phyloP scores from a whole-genome alignment of 2,329 filamentous ascomycete species.

The Endocalyx cinctus region DNA sequence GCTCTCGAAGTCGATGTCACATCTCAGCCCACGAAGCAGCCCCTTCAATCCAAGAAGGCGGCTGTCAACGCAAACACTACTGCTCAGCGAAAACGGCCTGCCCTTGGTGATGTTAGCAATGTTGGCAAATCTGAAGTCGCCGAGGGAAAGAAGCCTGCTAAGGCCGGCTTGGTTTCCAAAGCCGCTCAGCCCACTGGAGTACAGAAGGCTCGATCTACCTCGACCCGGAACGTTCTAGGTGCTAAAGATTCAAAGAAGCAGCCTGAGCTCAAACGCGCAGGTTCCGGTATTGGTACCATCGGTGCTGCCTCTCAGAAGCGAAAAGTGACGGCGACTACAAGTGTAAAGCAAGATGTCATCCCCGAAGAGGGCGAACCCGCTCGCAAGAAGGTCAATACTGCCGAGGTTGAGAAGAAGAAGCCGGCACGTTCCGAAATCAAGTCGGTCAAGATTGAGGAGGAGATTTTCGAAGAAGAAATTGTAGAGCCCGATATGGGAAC shows the following conservation, averaged over 20 bases:
- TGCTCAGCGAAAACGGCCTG: conserved; percentile 67
- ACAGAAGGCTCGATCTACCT: conserved; percentile 62
- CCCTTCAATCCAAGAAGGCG: conserved; percentile 67
- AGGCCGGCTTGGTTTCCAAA: conserved; percentile 72
- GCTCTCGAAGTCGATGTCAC: conserved; percentile 62
- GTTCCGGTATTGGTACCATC: conserved; percentile 66
- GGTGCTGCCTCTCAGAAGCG: conserved; percentile 63
- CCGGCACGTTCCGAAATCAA: conserved; percentile 32
- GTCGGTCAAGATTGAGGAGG: conserved; percentile 18
- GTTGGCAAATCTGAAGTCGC: conserved; percentile 71
- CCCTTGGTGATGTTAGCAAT: conserved; percentile 93
- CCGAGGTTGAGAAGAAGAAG: conserved; percentile 46
- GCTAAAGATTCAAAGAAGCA: conserved; percentile 69
- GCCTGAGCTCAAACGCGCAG: conserved; percentile 66
- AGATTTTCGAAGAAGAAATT: neutral
- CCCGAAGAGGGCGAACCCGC: conserved; percentile 64
- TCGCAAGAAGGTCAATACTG: conserved; percentile 58
- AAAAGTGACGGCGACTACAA: conserved; percentile 47
- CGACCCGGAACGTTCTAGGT: conserved; percentile 58
- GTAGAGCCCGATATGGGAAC: conserved; percentile 23
- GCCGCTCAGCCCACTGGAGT: conserved; percentile 76
- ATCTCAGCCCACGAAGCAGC: conserved; percentile 53
- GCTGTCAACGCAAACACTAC: conserved; percentile 44
- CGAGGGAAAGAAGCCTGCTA: conserved; percentile 71
- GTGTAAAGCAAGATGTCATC: conserved; percentile 55